Base-by-base conservation (phyloP, 2,329 filamentous ascomycete species). In the Achaetomium macrosporum region DNA sequence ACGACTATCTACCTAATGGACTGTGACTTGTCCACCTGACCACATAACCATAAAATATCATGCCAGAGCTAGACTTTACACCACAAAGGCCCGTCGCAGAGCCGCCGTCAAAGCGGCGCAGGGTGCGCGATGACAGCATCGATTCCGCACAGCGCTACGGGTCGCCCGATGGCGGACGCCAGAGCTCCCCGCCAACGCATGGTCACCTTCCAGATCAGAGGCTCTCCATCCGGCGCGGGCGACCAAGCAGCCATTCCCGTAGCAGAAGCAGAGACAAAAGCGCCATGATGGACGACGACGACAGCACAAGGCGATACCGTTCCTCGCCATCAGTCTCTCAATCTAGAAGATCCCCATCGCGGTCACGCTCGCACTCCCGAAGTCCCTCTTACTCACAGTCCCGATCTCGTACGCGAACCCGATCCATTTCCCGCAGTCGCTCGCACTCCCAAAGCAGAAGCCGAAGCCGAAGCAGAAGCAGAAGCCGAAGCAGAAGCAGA, bases 61-160 rank as follows among this genome's bases (percentile, higher is more conserved):
- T 70, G 67, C 55, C 66, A 17, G 62, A 61, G 29, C 48, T 61
- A 36, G 61, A 64, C 44, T 48, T 63, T 29, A 52, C 60, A 44
- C 50, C 57, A 46, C 60, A 51, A 37, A 53, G 55, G 3, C 48
- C 63, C 25, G 52, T 57, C 19, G 53, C 62, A 12, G 68, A 63
- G 31, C 69, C 70, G 15, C 68, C 70, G 12, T 65, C 70, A 9
- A 74, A 75, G 58, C 68, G 72, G 31, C 70, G 72, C 54, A 70
- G 68, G 61, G 65, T 73, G 35, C 60, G 66, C 55, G 68, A 72
- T 46, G 73, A 72, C 50, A 72, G 68, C 58, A 63, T 65, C 47
- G 66, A 65, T 47, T 68, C 70, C 61, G 70, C 69, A 9, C 69
- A 70, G 10, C 66, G 66, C 35, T 73, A 74, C 61, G 71, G 69